Percentiles rank a stretch among this genome's conserved stretches.
phyloP scores from a whole-genome alignment of 139 green algal genomes.

The Chlorella sp. region DNA sequence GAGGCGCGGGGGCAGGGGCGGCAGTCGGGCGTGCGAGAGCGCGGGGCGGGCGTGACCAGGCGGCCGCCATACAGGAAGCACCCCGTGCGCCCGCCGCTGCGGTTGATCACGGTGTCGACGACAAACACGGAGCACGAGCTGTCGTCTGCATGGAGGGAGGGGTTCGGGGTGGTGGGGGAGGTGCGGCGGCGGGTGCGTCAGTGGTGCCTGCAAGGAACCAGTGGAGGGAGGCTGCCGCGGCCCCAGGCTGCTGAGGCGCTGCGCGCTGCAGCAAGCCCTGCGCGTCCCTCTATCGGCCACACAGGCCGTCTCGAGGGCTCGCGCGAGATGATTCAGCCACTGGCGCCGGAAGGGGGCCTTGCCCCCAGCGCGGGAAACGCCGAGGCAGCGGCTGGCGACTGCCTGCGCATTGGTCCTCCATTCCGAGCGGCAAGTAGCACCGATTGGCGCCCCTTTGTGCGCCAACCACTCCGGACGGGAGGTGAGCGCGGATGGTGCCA shows the following conservation, averaged over 20 bases:
- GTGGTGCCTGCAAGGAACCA: not conserved
- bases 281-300: not conserved
- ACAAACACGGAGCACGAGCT: not conserved
- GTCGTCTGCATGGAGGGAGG: not conserved
- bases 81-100: constrained; percentile 10
- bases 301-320: too few species aligned
- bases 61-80: constrained; percentile 19
- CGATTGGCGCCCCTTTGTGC: too few species aligned
- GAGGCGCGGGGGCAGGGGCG: too few species aligned
- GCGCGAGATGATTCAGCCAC: too few species aligned
- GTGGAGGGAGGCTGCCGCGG: not conserved
- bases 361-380: too few species aligned
- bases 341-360: too few species aligned
- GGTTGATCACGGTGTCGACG: constrained; percentile 6
- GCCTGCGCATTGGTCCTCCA: too few species aligned
- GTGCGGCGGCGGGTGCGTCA: not conserved
- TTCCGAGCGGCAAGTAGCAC: too few species aligned
- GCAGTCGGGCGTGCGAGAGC: constrained; percentile 12
- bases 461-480: too few species aligned
- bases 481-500: not conserved
- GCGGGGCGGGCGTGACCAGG: constrained; percentile 2
- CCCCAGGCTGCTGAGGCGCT: not conserved
- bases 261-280: not conserved
- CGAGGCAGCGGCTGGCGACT: too few species aligned
- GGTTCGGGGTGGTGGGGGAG: not conserved